A percentile compares a stretch with the other conserved stretches of the same genome.
phyloP scores from a whole-genome alignment of 1,284 basidiomycete genomes.

The Sanghuangporus sanghuang region DNA sequence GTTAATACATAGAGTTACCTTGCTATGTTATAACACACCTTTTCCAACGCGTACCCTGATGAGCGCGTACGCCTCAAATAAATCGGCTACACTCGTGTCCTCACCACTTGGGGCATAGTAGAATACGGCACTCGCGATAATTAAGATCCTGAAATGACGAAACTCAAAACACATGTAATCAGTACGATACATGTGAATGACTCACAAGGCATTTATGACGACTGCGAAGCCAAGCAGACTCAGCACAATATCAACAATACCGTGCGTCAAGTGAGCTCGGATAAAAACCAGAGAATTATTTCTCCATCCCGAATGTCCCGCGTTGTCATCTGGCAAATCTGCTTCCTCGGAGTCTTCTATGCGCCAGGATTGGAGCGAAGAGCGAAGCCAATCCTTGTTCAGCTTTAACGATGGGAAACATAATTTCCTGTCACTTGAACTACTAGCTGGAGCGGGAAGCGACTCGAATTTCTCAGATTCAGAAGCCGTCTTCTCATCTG shows the following conservation, averaged over 20 bases:
- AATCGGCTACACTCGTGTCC: constrained; percentile 48
- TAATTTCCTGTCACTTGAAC: neutral
- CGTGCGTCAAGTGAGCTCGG: constrained; percentile 72
- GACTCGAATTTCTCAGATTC: neutral
- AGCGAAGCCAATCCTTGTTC: neutral
- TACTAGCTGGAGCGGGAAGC: neutral
- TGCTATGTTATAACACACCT: constrained; percentile 36
- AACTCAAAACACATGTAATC: neutral
- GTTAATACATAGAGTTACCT: neutral
- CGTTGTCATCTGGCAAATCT: constrained; percentile 23
- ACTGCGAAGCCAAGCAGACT: constrained; percentile 80
- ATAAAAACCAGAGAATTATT: constrained; percentile 70
- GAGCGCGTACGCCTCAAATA: constrained; percentile 80
- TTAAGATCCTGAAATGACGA: constrained; percentile 48
- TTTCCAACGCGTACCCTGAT: constrained; percentile 64
- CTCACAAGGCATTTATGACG: constrained; percentile 77
- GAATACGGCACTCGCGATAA: constrained; percentile 70
- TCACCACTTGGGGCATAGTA: constrained; percentile 46
- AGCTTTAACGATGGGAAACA: no score
- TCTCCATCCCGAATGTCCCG: constrained; percentile 47
- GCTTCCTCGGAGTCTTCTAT: constrained; percentile 20
- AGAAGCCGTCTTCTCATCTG: neutral
- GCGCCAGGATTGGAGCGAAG: constrained; percentile 1
- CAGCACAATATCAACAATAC: constrained; percentile 59
- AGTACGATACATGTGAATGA: neutral